Evolutionary conservation across 1,284 basidiomycete species (phyloP), one percentile per base, ranked within the genome.

Genomic region (Sutorius eximius): DNA sequence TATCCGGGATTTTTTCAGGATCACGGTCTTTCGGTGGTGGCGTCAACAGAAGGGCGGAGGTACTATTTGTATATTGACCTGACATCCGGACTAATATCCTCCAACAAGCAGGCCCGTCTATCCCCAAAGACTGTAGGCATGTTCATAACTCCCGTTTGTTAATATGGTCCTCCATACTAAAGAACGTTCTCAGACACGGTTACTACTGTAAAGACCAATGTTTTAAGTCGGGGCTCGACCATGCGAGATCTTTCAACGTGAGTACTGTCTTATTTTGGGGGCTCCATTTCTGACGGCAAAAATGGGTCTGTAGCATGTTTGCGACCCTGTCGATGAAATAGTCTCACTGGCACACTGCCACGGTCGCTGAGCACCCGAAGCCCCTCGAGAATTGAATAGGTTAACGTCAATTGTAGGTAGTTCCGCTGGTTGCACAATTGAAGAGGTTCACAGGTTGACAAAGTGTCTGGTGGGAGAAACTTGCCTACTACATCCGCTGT

Each of bases 1-100:
- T 13, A 44, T 57, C 4, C 42, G 2, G 13, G 52, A 59, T 1
- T 55, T 59, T 34, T 59, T 52, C 40, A 24, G 16, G 9, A 22
- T 22, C n/a, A 48, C 59, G 1, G 46, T 62, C 10, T 49, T 59
- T 30, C 57, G 43, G 43, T 62, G 59, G 59, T 55, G 60, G 57
- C 36, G 41, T 29, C 15, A 42, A 24, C 60, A 18, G n/a, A 59
- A 45, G 29, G n/a, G 9, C 7, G 41, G 2, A 59, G 52, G 60
- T 62, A 45, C 36, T 1, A 20, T 34, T 38, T 4, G 29, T 5
- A 12, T 45, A 4, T 27, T 41, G 15, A 15, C 30, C 5, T 42
- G 16, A 36, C 3, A 13, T 37, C n/a, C 1, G 20, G n/a, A 30
- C 29, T 38, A 32, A 56, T 8, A 6, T 29, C 44, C 13, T 3